Conservation (phyloP, 306 rosid species). For the Vigna trinervia region DNA sequence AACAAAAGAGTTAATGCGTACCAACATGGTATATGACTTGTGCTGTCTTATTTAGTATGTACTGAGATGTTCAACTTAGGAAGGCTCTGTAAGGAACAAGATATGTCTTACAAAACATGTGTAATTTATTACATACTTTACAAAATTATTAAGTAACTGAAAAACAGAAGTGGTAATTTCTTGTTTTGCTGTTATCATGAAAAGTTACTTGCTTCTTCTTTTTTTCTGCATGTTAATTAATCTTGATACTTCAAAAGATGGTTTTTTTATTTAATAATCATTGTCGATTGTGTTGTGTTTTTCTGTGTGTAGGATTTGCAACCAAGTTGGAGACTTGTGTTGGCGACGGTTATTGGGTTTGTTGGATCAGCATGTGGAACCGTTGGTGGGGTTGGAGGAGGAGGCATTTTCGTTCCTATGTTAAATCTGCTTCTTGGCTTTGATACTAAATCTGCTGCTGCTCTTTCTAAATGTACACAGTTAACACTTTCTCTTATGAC, state of each 20-base stretch:
- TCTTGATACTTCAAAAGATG: not conserved
- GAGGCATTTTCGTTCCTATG: constrained; percentile 98
- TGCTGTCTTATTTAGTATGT: no score
- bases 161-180: no score
- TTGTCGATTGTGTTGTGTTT: not conserved
- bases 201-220: no score
- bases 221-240: not conserved
- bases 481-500: not conserved
- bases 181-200: no score
- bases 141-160: not conserved
- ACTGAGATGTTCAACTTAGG: not conserved
- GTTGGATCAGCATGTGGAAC: constrained; percentile 94
- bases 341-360: constrained; percentile 83
- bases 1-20: not conserved
- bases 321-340: constrained; percentile 68
- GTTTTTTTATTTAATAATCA: no score
- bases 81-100: not conserved
- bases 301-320: constrained; percentile 63
- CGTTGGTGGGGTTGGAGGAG: constrained; percentile 97
- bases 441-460: constrained; percentile 94
- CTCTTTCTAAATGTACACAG: constrained; percentile 83
- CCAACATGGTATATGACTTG: not conserved
- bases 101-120: not conserved
- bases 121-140: no score
- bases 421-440: constrained; percentile 86